Evolutionary conservation across 768 basidiomycete genomes (phyloP).

Genomic region (Lentinula sp.): DNA sequence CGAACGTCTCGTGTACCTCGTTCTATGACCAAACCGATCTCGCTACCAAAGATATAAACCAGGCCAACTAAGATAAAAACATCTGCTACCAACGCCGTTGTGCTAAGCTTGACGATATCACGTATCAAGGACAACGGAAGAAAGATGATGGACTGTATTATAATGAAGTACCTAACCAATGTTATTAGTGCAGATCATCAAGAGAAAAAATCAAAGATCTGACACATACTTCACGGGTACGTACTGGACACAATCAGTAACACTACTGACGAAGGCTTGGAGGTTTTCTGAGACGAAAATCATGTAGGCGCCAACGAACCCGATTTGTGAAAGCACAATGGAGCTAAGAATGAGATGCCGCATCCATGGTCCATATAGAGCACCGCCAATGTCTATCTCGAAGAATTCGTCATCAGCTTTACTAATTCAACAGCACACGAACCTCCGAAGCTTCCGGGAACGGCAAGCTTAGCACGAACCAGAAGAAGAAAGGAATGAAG

Average conservation of each 20-base stretch:
- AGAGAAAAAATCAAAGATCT: background rate
- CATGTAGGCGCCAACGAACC: constrained; percentile 86
- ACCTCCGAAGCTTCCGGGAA: constrained; percentile 94
- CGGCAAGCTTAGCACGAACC: constrained; percentile 79
- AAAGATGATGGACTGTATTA: constrained; percentile 80
- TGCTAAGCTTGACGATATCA: constrained; percentile 91
- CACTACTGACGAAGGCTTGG: constrained; percentile 28
- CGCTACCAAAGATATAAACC: constrained; percentile 84
- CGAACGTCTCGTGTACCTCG: constrained; percentile 74
- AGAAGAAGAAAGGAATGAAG: constrained; percentile 92
- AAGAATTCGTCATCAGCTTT: background rate
- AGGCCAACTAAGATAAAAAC: constrained; percentile 89
- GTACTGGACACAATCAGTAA: constrained; percentile 4
- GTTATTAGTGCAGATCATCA: background rate
- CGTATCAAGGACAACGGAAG: constrained; percentile 85
- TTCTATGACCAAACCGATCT: constrained; percentile 59
- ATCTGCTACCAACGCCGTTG: constrained; percentile 89
- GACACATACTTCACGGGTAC: constrained; percentile 1
- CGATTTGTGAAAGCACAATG: constrained; percentile 85
- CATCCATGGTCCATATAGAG: constrained; percentile 91
- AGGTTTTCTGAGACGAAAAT: constrained; percentile 95
- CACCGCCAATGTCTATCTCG: constrained; percentile 80
- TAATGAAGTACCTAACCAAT: constrained; percentile 47
- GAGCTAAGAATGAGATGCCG: constrained; percentile 82
- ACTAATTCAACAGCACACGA: constrained; percentile 14